A percentile compares a stretch with the other conserved stretches of the same genome.
Evolutionary conservation across 257 asterid genomes (phyloP).

Genomic region (Solanum tarapatanum): DNA sequence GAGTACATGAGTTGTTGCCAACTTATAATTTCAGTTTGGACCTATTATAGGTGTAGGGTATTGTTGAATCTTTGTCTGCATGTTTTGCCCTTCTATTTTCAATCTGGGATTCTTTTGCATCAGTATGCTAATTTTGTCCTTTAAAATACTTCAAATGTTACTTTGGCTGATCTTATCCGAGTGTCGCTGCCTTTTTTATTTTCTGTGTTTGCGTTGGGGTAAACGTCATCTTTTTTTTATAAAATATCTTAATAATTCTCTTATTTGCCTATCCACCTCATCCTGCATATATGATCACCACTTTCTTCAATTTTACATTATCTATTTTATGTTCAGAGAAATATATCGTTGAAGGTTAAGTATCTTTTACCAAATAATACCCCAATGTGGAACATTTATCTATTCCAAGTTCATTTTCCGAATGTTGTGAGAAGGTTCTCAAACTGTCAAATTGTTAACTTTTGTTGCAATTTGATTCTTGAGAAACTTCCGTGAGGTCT

Average conservation of each 20-base stretch:
- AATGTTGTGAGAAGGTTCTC: not conserved
- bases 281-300: not conserved
- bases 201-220: not conserved
- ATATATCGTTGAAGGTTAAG: not conserved
- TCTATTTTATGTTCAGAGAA: not conserved
- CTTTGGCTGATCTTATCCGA: not conserved
- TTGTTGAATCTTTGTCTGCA: not conserved
- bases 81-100: not conserved
- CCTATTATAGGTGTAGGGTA: slow-evolving; percentile 2
- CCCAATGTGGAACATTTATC: not conserved
- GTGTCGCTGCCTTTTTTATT: too few species aligned
- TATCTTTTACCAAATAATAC: not conserved
- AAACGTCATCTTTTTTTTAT: not conserved
- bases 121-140: not conserved
- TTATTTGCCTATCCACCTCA: not conserved
- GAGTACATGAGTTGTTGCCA: not conserved
- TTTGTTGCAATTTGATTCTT: too few species aligned
- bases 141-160: not conserved
- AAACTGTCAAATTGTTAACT: not conserved
- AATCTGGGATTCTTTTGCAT: not conserved
- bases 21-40: not conserved
- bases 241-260: not conserved
- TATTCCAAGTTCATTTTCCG: accelerated
- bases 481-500: not conserved
- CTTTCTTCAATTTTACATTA: not conserved